Evolutionary conservation across 2,329 filamentous ascomycete species (phyloP), one percentile per base, ranked within the genome.

Genomic region (Claviceps sp.): DNA sequence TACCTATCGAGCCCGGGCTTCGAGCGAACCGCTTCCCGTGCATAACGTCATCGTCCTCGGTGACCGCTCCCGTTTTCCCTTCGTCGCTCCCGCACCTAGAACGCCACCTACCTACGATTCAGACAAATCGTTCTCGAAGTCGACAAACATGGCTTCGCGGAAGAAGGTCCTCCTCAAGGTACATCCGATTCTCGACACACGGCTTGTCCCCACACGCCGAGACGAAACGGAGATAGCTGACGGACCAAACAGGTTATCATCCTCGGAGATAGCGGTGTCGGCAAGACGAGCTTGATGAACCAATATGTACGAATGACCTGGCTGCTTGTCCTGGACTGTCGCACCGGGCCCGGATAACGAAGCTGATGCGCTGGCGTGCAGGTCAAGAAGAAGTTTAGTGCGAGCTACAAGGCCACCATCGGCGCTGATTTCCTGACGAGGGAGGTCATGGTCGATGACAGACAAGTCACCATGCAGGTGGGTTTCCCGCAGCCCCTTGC

Each of bases 351-450:
- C n/a, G 9, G 45, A 34, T 34, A 37, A 16, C n/a, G 22, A 41
- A 49, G 40, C 55, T 52, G 45, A 60, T 60, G 52, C 47, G 24
- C 44, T 46, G 13, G 24, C 38, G 36, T 54, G 60, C 60, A 97
- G 91, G 91, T 98, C 80, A 98, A 98, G 78, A 98, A 98, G 76
- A 97, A 98, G 71, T 98, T 98, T 77, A 96, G 90, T 69, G 91
- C 90, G 60, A 96, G 90, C 75, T 98, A 98, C 82, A 98, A 98
- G 75, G 93, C 93, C 54, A 98, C 93, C 46, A 98, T 98, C 68
- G 93, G 93, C 60, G 93, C 93, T 68, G 93, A 98, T 71, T 98
- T 98, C 72, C 77, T 98, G 55, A 98, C 93, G 52, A 94, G 95
- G 69, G 93, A 98, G 74, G 93, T 98, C 42, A 76, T 96, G 58